Percentiles rank a stretch among this genome's conserved stretches.
These are phyloP conservation scores for Cyberlindnera euphorbiiphila DNA, from an alignment of 805 yeast species.

Conservation along the genomic window DNA sequence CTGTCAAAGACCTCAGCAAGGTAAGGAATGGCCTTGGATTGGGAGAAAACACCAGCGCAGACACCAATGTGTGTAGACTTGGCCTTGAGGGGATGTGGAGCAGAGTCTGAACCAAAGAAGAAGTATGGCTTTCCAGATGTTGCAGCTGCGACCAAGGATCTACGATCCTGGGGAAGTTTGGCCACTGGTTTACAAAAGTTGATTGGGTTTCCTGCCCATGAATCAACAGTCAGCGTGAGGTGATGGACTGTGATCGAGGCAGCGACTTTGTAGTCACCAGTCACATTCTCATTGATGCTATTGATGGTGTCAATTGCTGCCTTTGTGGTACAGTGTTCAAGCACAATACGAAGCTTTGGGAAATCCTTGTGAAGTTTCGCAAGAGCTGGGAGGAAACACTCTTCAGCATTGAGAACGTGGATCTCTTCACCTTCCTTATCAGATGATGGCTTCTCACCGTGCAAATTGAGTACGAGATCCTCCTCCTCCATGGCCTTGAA, in stretches of 20 bases:
- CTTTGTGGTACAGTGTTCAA: slow-evolving; percentile 93
- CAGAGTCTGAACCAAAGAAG: slow-evolving; percentile 96
- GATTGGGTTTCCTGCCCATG: slow-evolving; percentile 95
- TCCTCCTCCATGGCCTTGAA: slow-evolving; percentile 84
- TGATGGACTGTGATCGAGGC: slow-evolving; percentile 98
- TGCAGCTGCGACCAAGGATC: slow-evolving; percentile 82
- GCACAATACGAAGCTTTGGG: slow-evolving; percentile 79
- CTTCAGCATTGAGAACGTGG: slow-evolving; percentile 92
- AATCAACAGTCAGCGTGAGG: slow-evolving; percentile 79
- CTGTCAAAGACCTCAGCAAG: slow-evolving; percentile 82
- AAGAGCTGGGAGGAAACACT: slow-evolving; percentile 85
- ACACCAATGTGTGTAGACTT: slow-evolving; percentile 79
- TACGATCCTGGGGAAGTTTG: slow-evolving; percentile 79
- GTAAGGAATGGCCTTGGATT: slow-evolving; percentile 74
- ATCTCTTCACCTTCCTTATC: slow-evolving; percentile 57
- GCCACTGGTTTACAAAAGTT: slow-evolving; percentile 98
- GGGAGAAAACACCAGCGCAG: slow-evolving; percentile 98
- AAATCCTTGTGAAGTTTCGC: slow-evolving; percentile 72
- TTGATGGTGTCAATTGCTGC: slow-evolving; percentile 80
- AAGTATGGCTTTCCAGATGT: slow-evolving; percentile 88
- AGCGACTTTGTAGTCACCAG: slow-evolving; percentile 56
- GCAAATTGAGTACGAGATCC: slow-evolving; percentile 77
- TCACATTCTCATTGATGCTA: slow-evolving; percentile 48
- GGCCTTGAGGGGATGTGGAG: slow-evolving; percentile 86
- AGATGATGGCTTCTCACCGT: slow-evolving; percentile 89